Evolutionary conservation across 1,284 basidiomycete genomes (phyloP), one percentile per base, ranked within the genome.

Genomic region (Malassezia psittaci): DNA sequence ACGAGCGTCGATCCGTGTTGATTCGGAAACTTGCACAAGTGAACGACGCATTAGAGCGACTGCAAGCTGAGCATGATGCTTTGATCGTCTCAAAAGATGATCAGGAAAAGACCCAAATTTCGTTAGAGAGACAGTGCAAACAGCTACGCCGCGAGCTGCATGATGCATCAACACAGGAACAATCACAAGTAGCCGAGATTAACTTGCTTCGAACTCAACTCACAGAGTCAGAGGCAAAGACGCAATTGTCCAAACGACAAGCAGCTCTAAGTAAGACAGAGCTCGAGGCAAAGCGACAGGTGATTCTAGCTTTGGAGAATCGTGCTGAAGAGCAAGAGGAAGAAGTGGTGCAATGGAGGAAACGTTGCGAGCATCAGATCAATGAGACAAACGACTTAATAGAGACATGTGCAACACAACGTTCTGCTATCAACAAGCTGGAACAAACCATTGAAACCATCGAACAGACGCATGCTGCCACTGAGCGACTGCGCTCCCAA

Each of bases 1-100:
- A 36, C 16, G 18, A 37, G 10, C 40, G 35, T 13, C 41, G 48
- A 11, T 46, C 54, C 2, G 41, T 41, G 2, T 38, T 56, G 3
- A 46, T 51, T 2, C 43, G 48, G 15, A 54, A 51, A 39, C 57
- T 59, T 32, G 43, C 38, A 13, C 34, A 41, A 33, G 46, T 44
- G 9, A 38, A 43, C n/a, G 53, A 48, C 13, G 41, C 40, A 13
- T 36, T 54, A 5, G 53, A 55, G 48, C 48, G 48, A 7, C 34
- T 54, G 9, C 52, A 59, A 24, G 19, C 16, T 13, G 52, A 55
- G 18, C 43, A 54, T 34, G 43, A 51, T 12, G 10, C 12, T 6
- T 34, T 55, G 1, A 10, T 40, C 0, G 33, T 54, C 9, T 54
- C 61, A 42, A 59, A 55, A 45, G 59, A 62, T 16, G 56, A 62